Evolutionary conservation across 441 rosid species (phyloP), one percentile per base, ranked within the genome.

Genomic region (Viola pubescens): DNA sequence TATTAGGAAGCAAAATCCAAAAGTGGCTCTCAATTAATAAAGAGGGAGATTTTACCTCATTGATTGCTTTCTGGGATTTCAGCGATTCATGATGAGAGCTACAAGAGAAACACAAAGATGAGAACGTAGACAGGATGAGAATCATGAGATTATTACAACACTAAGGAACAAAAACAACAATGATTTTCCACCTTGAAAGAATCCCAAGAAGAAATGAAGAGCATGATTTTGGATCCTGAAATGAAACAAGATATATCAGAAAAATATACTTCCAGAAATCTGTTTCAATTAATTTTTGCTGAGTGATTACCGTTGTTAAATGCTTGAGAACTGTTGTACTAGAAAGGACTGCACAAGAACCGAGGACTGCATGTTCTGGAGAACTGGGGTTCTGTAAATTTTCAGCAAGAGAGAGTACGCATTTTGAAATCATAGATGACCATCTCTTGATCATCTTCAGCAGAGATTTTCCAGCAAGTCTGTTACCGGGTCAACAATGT

Each of bases 81-180:
- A 94, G 69, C 59, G 98, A 78, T 75, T 87, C 98, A 55, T 94
- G 96, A 78, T 91, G 98, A 56, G 98, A 94, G 77, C 99, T 94
- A 72, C 79, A 86, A 48, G 55, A 48, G 3, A 56, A 64, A 58
- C 53, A 62, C 60, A 63, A 26, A 71, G 34, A 69, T 40, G 57
- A 73, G 12, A 70, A 65, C 57, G 59, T 46, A 43, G 45, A 26
- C 16, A 47, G 7, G 41, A 40, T 40, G 19, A 16, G 19, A 16
- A 16, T 16, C 19, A 16, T 9, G 43, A 43, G 39, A 4, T 9
- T 19, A 40, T 44, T 46, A 37, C 51, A 44, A 50, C 57, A 63
- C 16, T 19, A 39, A 70, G 12, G 65, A 50, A 62, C 64, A 38
- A 6, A 19, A 54, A 51, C 16, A 39, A 16, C 38, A 50, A 19